These are phyloP conservation scores for Jamesozyma rosinii DNA, from an alignment of 805 yeast genomes.

Conservation along the genomic window DNA sequence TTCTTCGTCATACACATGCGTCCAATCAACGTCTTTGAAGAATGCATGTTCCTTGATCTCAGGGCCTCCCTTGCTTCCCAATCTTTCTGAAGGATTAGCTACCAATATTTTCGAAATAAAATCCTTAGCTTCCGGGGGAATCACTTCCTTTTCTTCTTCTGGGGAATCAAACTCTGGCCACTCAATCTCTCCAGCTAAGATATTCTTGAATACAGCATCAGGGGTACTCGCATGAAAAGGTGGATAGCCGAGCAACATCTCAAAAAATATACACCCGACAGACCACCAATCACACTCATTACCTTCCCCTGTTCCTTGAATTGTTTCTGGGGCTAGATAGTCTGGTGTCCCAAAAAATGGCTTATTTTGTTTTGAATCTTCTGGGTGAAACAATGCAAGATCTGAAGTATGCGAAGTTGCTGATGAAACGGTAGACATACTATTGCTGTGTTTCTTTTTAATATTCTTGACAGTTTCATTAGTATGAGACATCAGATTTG, in stretches of 20 bases:
- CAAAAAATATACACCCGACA: slow-evolving; percentile 89
- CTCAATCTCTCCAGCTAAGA: slow-evolving; percentile 59
- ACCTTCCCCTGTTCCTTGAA: slow-evolving; percentile 72
- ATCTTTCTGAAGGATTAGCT: slow-evolving; percentile 53
- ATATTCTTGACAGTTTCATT: not conserved
- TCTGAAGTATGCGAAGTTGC: slow-evolving; percentile 22
- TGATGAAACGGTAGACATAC: slow-evolving; percentile 4
- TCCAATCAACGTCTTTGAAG: slow-evolving; percentile 70
- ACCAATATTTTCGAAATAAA: slow-evolving; percentile 54
- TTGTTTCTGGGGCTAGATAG: slow-evolving; percentile 93
- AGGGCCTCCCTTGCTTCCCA: slow-evolving; percentile 70
- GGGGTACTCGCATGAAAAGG: slow-evolving; percentile 86
- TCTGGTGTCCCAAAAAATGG: slow-evolving; percentile 96
- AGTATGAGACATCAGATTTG: not conserved
- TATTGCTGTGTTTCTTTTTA: slow-evolving; percentile 2
- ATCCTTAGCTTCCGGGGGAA: slow-evolving; percentile 64
- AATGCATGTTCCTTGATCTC: slow-evolving; percentile 77
- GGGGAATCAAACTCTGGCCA: slow-evolving; percentile 66
- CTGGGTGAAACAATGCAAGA: slow-evolving; percentile 70
- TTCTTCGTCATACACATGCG: slow-evolving; percentile 51
- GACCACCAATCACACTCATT: slow-evolving; percentile 85
- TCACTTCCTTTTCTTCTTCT: slow-evolving; percentile 44
- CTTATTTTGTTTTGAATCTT: slow-evolving; percentile 41
- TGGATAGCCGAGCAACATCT: slow-evolving; percentile 84
- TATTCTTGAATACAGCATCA: slow-evolving; percentile 71